Conservation (phyloP, 768 basidiomycete genomes). For the Rhizopogon rudus region DNA sequence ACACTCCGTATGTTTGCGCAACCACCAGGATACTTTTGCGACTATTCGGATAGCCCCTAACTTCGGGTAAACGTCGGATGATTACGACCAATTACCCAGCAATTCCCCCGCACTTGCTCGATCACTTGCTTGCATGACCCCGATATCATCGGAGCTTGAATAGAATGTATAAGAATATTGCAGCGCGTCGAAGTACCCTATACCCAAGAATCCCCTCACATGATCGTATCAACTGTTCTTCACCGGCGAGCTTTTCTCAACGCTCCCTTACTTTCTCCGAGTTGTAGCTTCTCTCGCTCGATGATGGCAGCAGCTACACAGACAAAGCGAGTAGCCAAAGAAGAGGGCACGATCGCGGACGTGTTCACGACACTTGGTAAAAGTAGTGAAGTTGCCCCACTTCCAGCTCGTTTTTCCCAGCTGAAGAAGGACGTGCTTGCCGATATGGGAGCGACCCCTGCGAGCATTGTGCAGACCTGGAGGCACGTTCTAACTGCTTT, state of each 20-base stretch:
- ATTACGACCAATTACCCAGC: no score
- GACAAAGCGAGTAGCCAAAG: slow-evolving; percentile 9
- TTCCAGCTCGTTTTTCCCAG: slow-evolving; percentile 53
- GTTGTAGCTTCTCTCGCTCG: neutral
- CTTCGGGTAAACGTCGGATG: no score
- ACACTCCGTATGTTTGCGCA: no score
- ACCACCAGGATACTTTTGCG: no score
- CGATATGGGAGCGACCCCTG: slow-evolving; percentile 22
- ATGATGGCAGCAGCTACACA: neutral
- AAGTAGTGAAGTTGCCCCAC: slow-evolving; percentile 29
- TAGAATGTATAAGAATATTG: no score
- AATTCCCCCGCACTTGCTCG: no score
- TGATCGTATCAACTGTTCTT: neutral
- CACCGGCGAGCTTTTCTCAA: neutral
- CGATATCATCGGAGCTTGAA: no score
- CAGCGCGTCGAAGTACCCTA: no score
- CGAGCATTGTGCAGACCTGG: slow-evolving; percentile 45
- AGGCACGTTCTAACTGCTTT: slow-evolving; percentile 47
- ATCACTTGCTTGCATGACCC: no score
- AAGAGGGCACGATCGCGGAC: slow-evolving; percentile 38
- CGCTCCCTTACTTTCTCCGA: neutral
- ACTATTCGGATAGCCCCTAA: no score
- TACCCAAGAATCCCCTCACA: neutral
- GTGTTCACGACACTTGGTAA: slow-evolving; percentile 42
- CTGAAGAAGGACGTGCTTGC: slow-evolving; percentile 54